Evolutionary conservation across 2,329 filamentous ascomycete genomes (phyloP).

Genomic region (Hypoxylon sp.): DNA sequence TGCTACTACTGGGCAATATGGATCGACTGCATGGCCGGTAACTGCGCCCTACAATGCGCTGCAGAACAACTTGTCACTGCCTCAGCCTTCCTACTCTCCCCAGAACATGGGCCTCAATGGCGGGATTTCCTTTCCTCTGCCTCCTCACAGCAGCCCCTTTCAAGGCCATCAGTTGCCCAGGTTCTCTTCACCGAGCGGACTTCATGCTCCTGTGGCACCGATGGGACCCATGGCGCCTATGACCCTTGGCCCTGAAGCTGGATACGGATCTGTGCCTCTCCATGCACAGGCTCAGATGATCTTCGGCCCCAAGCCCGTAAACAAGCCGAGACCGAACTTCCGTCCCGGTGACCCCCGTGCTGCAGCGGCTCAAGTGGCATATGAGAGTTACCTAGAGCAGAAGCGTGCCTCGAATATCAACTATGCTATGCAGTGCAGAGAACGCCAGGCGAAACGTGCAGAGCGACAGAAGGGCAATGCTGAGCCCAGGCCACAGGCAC

Average conservation of each 20-base stretch:
- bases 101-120: not conserved
- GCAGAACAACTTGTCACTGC: not conserved
- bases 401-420: constrained; percentile 36
- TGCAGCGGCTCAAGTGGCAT: constrained; percentile 38
- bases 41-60: not conserved
- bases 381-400: constrained; percentile 45
- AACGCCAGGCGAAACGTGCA: constrained; percentile 42
- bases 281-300: constrained; percentile 32
- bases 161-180: not conserved
- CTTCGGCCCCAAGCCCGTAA: constrained; percentile 46
- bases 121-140: not conserved
- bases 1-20: not conserved
- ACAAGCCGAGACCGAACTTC: constrained; percentile 41
- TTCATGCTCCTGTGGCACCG: not conserved
- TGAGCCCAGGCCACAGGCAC: not conserved
- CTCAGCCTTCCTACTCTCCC: not conserved
- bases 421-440: constrained; percentile 41
- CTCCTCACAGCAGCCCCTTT: not conserved
- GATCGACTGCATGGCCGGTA: not conserved
- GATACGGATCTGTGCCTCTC: constrained; percentile 5
- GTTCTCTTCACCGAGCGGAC: not conserved
- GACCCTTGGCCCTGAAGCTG: not conserved
- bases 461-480: constrained; percentile 19
- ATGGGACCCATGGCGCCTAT: not conserved
- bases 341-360: constrained; percentile 35